Evolutionary conservation across 2,329 filamentous ascomycete species (phyloP).

Genomic region (Bertia moriformis): DNA sequence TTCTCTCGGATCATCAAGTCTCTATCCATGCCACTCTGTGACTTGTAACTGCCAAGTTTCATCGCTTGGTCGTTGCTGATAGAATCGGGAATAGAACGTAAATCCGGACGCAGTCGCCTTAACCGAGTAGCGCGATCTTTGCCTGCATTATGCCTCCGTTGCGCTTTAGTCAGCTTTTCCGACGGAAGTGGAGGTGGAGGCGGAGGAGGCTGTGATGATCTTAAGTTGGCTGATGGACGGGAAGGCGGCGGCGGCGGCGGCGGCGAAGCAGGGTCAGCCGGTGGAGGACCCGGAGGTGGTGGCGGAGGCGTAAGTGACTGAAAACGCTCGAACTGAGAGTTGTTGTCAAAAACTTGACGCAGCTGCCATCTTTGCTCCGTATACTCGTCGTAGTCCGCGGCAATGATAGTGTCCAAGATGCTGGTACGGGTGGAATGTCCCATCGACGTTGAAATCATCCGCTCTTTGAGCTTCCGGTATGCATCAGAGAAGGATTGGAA

Average conservation of each 20-base stretch:
- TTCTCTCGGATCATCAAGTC: constrained; percentile 4
- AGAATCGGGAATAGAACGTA: constrained; percentile 10
- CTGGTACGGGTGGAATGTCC: background rate
- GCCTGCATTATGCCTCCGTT: constrained; percentile 11
- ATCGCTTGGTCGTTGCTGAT: constrained; percentile 13
- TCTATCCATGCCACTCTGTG: constrained; percentile 14
- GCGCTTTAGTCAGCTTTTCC: constrained; percentile 10
- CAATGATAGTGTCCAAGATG: constrained; percentile 36
- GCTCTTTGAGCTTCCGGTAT: constrained; percentile 24
- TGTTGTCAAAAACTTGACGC: constrained; percentile 16
- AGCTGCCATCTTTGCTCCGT: constrained; percentile 31
- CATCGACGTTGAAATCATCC: constrained; percentile 16
- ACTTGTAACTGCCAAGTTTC: constrained; percentile 14
- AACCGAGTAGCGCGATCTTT: constrained; percentile 14
- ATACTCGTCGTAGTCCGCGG: constrained; percentile 43
- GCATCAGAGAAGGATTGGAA: constrained; percentile 36
- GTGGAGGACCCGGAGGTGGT: background rate
- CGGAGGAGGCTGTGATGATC: background rate
- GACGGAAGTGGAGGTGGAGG: constrained; percentile 5
- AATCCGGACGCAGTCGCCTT: constrained; percentile 13
- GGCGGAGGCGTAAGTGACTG: background rate
- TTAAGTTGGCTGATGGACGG: background rate
- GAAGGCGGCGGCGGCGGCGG: background rate
- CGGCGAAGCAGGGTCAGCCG: background rate
- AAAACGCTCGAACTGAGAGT: background rate